Percentiles rank a stretch among this genome's conserved stretches.
Evolutionary conservation across 768 basidiomycete species (phyloP).

Genomic region (Phlebiopsis flavidoalba): DNA sequence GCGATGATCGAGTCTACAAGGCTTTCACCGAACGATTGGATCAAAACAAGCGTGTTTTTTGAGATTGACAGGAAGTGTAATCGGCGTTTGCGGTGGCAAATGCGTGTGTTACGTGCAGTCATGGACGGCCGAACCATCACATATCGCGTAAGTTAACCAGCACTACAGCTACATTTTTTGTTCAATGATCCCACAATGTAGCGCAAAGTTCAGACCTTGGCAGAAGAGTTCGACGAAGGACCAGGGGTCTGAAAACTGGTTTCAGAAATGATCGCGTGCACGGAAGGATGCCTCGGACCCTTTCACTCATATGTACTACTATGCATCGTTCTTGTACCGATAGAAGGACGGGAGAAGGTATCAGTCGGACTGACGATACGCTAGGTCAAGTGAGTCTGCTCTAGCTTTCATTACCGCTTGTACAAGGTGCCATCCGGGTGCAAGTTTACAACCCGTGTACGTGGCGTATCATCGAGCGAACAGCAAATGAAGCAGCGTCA

Average conservation of each 20-base stretch:
- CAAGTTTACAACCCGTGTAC: constrained; percentile 17
- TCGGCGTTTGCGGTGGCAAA: constrained; percentile 65
- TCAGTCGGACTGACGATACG: background rate
- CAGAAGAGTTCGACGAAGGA: constrained; percentile 59
- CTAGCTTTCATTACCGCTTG: constrained; percentile 14
- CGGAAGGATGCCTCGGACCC: background rate
- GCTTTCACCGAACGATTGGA: constrained; percentile 48
- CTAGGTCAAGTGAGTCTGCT: background rate
- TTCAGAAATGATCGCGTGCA: background rate
- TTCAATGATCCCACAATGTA: constrained; percentile 16
- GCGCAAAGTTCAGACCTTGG: constrained; percentile 62
- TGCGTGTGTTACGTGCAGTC: constrained; percentile 55
- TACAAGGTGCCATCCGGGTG: constrained; percentile 27
- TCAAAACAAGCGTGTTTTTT: constrained; percentile 28
- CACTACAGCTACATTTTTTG: background rate
- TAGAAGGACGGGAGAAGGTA: background rate
- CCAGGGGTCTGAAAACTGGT: constrained; percentile 5
- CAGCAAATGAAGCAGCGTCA: constrained; percentile 3
- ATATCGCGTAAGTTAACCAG: constrained; percentile 47
- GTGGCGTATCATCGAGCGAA: constrained; percentile 31
- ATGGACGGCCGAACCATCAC: constrained; percentile 64
- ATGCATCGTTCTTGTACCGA: background rate
- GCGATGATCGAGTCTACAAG: constrained; percentile 83
- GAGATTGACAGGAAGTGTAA: constrained; percentile 43
- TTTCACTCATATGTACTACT: background rate